phyloP scores from a whole-genome alignment of 306 rosid genomes.

The Cucumis hystrix region DNA sequence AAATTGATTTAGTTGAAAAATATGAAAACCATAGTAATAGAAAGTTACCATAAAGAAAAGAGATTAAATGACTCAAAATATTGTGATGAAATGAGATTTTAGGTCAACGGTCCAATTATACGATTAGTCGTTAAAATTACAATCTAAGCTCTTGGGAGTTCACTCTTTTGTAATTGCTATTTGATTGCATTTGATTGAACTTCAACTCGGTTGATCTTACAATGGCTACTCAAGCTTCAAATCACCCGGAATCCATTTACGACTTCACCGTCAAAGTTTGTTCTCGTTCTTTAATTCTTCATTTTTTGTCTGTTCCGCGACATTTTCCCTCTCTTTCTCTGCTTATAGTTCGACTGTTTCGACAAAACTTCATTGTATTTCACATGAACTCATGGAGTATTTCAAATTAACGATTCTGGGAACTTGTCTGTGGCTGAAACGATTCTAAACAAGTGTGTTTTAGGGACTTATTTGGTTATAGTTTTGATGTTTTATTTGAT shows the following conservation, averaged over 20 bases:
- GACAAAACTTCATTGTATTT: neutral
- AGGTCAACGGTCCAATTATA: no score
- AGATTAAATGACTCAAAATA: no score
- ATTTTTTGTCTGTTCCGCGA: neutral
- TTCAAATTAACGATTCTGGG: neutral
- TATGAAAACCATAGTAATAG: no score
- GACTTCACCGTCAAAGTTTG: constrained; percentile 41
- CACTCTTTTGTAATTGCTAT: no score
- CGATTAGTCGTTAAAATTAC: no score
- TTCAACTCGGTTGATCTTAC: neutral
- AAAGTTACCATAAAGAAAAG: no score
- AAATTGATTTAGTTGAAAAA: no score
- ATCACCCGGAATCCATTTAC: constrained; percentile 23
- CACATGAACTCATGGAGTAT: neutral
- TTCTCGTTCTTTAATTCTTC: neutral
- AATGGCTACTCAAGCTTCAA: constrained; percentile 23
- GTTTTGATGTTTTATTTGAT: neutral
- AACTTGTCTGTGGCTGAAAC: neutral
- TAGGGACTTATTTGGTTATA: neutral
- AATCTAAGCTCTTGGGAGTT: no score
- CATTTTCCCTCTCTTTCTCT: neutral
- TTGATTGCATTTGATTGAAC: neutral
- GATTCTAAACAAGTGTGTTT: neutral
- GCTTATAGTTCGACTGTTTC: neutral
- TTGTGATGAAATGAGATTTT: no score